A percentile compares a stretch with the other conserved stretches of the same genome.
Conservation (phyloP, 208 protist genomes). For the Trypanosoma rangeli region DNA sequence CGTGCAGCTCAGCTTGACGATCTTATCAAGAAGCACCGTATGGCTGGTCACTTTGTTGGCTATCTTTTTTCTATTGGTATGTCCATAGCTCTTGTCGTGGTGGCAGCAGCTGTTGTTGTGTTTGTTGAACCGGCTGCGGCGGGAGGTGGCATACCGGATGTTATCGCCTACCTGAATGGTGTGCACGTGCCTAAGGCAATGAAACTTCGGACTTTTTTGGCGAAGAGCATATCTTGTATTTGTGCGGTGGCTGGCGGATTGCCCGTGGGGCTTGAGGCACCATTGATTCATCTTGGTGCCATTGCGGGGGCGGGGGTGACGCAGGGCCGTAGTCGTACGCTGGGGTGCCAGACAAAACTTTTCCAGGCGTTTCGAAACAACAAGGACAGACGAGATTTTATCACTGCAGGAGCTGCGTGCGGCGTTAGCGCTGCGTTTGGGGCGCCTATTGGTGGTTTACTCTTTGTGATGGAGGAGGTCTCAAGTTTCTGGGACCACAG, state of each 20-base stretch:
- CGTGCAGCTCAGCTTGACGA: conserved; percentile 37
- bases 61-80: conserved; percentile 49
- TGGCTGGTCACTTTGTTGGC: conserved; percentile 38
- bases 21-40: conserved; percentile 36
- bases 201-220: conserved; percentile 83
- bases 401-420: conserved; percentile 92
- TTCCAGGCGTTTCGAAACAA: conserved; percentile 89
- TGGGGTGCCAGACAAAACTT: conserved; percentile 75
- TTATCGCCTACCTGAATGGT: conserved; percentile 94
- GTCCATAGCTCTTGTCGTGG: conserved; percentile 47
- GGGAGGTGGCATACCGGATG: conserved; percentile 88
- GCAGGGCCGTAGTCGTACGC: conserved; percentile 85
- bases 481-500: conserved; percentile 91
- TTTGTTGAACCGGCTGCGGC: conserved; percentile 84
- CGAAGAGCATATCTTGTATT: conserved; percentile 86
- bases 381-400: conserved; percentile 93
- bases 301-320: conserved; percentile 93
- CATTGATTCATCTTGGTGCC: conserved; percentile 96
- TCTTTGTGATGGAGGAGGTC: conserved; percentile 97
- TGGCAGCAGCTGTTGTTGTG: conserved; percentile 69
- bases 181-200: conserved; percentile 90
- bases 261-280: conserved; percentile 93
- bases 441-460: conserved; percentile 93
- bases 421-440: conserved; percentile 96
- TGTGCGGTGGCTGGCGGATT: conserved; percentile 89